phyloP scores from a whole-genome alignment of 1,284 basidiomycete genomes.

The Rhodotorula sp. region DNA sequence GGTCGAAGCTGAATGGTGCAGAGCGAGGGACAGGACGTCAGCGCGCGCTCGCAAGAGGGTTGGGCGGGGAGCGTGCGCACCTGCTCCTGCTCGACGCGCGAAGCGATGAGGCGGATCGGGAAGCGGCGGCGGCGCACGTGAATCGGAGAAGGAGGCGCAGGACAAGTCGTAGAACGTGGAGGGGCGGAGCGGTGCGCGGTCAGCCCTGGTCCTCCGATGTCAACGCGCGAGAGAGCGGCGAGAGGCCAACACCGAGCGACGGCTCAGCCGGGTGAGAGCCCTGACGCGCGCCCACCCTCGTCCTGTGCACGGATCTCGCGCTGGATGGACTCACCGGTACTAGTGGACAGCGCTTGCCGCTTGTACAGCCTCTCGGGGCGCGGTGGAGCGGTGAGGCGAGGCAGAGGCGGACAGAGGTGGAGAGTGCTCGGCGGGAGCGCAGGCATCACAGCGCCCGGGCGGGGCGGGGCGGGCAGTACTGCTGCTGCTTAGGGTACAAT shows the following conservation, averaged over 20 bases:
- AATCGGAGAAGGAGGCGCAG: no score
- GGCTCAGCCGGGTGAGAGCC: no score
- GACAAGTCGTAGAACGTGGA: background rate
- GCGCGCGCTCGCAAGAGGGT: no score
- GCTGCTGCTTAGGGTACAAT: no score
- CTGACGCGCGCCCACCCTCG: no score
- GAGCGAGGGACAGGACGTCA: background rate
- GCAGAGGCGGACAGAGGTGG: no score
- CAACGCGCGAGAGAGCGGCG: background rate
- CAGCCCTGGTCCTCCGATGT: background rate
- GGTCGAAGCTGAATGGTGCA: background rate
- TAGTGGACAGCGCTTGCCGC: background rate
- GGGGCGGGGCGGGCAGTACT: no score
- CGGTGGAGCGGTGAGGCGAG: background rate
- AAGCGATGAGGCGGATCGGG: no score
- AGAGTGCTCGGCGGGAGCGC: background rate
- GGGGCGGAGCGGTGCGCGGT: background rate
- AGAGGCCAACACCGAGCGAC: background rate
- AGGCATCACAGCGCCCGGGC: background rate
- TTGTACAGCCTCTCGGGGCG: background rate
- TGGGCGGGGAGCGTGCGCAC: no score
- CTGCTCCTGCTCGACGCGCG: background rate
- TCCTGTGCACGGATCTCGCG: no score
- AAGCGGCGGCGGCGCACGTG: no score
- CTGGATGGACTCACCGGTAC: constrained; percentile 7